A percentile compares a stretch with the other conserved stretches of the same genome.
Conservation (phyloP, 2,329 filamentous ascomycete species). For the Neonectria coccinea region DNA sequence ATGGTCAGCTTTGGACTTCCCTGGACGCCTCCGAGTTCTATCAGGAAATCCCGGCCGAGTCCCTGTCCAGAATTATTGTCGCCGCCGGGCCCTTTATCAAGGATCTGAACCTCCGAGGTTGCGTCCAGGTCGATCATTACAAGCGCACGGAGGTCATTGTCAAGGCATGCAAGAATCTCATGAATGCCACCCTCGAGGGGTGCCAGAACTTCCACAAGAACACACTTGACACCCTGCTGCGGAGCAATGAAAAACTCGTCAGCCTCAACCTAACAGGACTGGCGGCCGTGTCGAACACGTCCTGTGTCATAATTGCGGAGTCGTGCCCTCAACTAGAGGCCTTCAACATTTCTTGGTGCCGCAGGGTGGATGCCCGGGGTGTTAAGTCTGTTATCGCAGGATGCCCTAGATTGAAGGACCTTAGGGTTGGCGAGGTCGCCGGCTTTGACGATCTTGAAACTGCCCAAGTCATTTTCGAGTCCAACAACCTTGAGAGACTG, state of each 20-base stretch:
- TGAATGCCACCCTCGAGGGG: conserved; percentile 89
- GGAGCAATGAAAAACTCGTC: conserved; percentile 79
- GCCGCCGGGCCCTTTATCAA: conserved; percentile 90
- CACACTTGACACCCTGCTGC: conserved; percentile 81
- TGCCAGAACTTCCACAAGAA: conserved; percentile 85
- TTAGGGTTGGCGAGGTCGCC: conserved; percentile 83
- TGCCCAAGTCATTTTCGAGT: conserved; percentile 79
- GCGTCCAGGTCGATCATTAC: conserved; percentile 86
- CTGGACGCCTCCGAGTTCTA: conserved; percentile 91
- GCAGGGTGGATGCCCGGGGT: conserved; percentile 82
- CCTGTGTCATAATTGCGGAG: conserved; percentile 86
- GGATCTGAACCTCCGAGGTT: conserved; percentile 90
- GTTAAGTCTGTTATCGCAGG: conserved; percentile 77
- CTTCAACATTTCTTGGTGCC: conserved; percentile 94
- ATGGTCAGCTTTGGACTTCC: conserved; percentile 91
- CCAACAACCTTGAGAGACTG: conserved; percentile 85
- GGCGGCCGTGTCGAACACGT: conserved; percentile 81
- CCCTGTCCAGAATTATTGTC: conserved; percentile 85
- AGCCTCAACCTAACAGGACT: conserved; percentile 89
- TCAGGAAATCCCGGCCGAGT: conserved; percentile 83
- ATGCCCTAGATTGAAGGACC: conserved; percentile 79
- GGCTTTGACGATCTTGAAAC: conserved; percentile 82
- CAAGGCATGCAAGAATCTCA: conserved; percentile 87
- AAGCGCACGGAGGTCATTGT: conserved; percentile 82
- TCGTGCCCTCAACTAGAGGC: conserved; percentile 85